A percentile compares a stretch with the other conserved stretches of the same genome.
Conservation (phyloP, 805 yeast genomes). For the Candida silvatica region DNA sequence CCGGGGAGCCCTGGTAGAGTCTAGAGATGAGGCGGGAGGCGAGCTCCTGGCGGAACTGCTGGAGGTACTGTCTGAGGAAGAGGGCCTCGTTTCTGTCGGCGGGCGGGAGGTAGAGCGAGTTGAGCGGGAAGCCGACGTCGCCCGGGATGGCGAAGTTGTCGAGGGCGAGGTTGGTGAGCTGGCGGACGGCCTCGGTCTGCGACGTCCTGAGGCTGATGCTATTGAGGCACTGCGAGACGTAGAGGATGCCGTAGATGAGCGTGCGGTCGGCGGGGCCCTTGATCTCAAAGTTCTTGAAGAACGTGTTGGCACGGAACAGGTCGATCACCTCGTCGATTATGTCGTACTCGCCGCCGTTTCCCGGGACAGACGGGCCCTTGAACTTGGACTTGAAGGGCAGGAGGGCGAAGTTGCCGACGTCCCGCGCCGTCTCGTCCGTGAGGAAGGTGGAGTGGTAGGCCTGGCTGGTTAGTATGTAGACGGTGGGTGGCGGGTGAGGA, state of each 20-base stretch:
- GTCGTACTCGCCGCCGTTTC: conserved; percentile 66
- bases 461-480: conserved; percentile 13
- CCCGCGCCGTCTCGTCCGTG: conserved; percentile 47
- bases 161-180: conserved; percentile 76
- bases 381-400: conserved; percentile 76
- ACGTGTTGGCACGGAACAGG: conserved; percentile 90
- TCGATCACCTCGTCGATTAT: conserved; percentile 88
- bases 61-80: conserved; percentile 69
- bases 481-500: neutral
- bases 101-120: conserved; percentile 70
- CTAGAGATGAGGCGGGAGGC: conserved; percentile 71
- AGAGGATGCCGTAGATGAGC: conserved; percentile 87
- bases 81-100: conserved; percentile 68
- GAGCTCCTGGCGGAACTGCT: conserved; percentile 92
- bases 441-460: conserved; percentile 79
- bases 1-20: conserved; percentile 52
- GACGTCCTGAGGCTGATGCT: conserved; percentile 42
- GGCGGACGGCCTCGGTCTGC: conserved; percentile 51
- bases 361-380: conserved; percentile 89
- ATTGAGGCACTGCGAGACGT: conserved; percentile 75
- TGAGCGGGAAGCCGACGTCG: conserved; percentile 88
- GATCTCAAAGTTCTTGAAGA: conserved; percentile 94
- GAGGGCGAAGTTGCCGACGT: conserved; percentile 74
- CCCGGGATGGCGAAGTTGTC: conserved; percentile 93
- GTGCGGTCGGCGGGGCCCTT: conserved; percentile 92